Conservation (phyloP, 805 yeast genomes). For the Lipomyces chichibuensis region DNA sequence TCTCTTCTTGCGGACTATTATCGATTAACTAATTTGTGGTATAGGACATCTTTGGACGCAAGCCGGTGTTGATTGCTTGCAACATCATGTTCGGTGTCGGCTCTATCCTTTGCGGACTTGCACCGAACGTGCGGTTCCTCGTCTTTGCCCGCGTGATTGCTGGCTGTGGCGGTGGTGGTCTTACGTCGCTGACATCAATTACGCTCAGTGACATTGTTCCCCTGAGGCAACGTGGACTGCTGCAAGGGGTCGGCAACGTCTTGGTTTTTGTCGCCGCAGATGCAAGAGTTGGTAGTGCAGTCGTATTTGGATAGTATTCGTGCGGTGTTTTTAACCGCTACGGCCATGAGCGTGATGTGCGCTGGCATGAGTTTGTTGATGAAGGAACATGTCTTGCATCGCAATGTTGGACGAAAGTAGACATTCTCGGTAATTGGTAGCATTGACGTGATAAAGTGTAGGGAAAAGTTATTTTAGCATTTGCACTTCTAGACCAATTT, state of each 20-base stretch:
- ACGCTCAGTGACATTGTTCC: conserved; percentile 77
- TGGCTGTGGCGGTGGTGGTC: conserved; percentile 92
- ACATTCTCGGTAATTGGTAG: not conserved
- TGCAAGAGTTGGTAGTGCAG: conserved; percentile 15
- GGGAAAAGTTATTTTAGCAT: not conserved
- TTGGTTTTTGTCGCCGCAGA: conserved; percentile 41
- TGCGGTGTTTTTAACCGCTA: conserved; percentile 27
- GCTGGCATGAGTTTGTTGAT: conserved; percentile 28
- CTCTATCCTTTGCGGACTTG: conserved; percentile 54
- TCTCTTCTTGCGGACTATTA: not conserved
- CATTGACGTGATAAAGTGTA: not conserved
- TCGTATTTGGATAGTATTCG: conserved; percentile 26
- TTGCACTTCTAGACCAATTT: not conserved
- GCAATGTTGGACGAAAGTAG: conserved; percentile 20
- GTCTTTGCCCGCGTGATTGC: conserved; percentile 61
- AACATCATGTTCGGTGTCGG: conserved; percentile 53
- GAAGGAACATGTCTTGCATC: conserved; percentile 33
- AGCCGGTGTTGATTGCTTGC: conserved; percentile 49
- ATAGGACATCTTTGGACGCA: conserved; percentile 55
- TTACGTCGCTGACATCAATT: conserved; percentile 73
- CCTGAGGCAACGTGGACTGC: conserved; percentile 68
- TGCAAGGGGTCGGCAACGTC: conserved; percentile 81
- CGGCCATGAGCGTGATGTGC: conserved; percentile 19
- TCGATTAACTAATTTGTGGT: not conserved
- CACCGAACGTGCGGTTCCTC: conserved; percentile 31